Evolutionary conservation across 2,329 filamentous ascomycete genomes (phyloP).

Genomic region (Fusarium stilboides): DNA sequence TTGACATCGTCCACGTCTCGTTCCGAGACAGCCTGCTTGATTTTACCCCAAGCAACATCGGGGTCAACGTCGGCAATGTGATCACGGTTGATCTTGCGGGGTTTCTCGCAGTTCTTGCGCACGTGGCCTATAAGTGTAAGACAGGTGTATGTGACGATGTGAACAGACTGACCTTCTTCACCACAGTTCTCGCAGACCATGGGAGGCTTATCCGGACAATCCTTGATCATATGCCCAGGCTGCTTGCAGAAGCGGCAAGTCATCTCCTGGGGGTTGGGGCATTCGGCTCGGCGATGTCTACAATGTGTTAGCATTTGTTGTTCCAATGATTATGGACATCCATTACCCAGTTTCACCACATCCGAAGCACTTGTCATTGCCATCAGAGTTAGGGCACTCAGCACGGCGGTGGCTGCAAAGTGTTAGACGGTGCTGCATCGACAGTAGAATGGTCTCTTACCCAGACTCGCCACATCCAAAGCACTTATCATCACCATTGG

Average conservation of each 20-base stretch:
- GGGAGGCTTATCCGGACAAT: constrained; percentile 74
- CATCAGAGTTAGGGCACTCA: constrained; percentile 55
- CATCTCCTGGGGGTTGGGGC: constrained; percentile 53
- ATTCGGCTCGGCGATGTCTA: constrained; percentile 56
- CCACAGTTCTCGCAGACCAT: constrained; percentile 73
- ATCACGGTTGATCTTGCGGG: constrained; percentile 71
- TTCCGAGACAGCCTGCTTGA: constrained; percentile 67
- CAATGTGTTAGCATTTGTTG: background rate
- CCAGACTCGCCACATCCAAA: constrained; percentile 57
- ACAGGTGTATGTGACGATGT: background rate
- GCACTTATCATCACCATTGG: constrained; percentile 46
- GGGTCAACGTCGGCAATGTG: constrained; percentile 63
- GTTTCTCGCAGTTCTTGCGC: constrained; percentile 69
- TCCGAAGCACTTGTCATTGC: constrained; percentile 53
- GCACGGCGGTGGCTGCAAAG: constrained; percentile 51
- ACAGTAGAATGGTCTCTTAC: constrained; percentile 43
- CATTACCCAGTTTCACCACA: constrained; percentile 57
- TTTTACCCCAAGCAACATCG: constrained; percentile 72
- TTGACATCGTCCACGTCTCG: constrained; percentile 76
- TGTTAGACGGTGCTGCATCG: background rate
- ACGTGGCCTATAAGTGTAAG: constrained; percentile 65
- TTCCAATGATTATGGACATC: constrained; percentile 13
- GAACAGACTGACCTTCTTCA: constrained; percentile 65
- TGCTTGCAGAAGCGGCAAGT: constrained; percentile 64
- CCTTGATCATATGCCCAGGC: constrained; percentile 68